Base-by-base conservation (phyloP, 805 yeast species). In the Ascoidea tarda region DNA sequence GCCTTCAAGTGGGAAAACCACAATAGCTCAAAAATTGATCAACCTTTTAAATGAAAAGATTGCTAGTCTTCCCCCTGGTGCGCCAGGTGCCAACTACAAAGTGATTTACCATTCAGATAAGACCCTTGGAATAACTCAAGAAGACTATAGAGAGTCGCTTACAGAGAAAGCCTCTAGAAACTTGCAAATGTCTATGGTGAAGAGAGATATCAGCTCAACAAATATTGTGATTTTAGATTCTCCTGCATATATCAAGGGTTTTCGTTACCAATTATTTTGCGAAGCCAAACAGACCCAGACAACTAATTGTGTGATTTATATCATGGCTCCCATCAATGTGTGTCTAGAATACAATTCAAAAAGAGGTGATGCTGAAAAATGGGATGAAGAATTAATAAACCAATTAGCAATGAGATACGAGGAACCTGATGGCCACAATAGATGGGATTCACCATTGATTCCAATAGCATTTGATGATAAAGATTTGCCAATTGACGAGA, bases 361-460 rank as follows among this genome's bases (percentile, higher is more conserved):
- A 5, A 56, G 69, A 55, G 57, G 59, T 4, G 66, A 59, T 4
- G 66, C 58, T 2, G 68, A 69, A 5, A 65, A 69, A 12, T 89
- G 96, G 96, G 82, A 79, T 48, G 73, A 70, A 1, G 80, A 77
- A 42, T 66, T 87, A 32, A 69, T 89, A 46, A 73, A 74, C 14
- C 90, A 84, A 51, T 69, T 91, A 53, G 75, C 79, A 4, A 85
- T 89, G 79, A 68, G 99, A 54, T 93, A 82, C 62, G 99, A 93
- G 66, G 99, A 93, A 64, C 99, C 99, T 0, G 84, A 87, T 62
- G 80, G 81, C 38, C 77, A 78, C 60, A 78, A 83, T 32, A 70
- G 96, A 55, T 93, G 99, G 99, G 99, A 93, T 62, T 80, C 95
- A 4, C 99, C 99, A 5, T 69, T 91, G 55, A 82, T 89, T 62